phyloP scores from a whole-genome alignment of 805 yeast genomes.

The Lachancea nothofagi region DNA sequence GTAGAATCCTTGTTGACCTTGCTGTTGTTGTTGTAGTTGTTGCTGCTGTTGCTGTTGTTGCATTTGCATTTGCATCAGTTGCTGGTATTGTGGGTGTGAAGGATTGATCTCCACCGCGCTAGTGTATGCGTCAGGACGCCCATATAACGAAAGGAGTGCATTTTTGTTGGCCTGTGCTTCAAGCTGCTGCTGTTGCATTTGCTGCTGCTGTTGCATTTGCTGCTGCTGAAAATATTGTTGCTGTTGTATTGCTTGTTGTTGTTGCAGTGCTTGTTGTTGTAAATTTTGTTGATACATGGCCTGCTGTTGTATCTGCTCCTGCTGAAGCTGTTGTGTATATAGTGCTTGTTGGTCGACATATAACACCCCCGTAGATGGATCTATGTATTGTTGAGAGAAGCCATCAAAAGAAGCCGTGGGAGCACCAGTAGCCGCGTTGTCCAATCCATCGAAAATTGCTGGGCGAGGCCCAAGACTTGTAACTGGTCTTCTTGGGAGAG shows the following conservation, averaged over 20 bases:
- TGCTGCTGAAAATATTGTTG: slow-evolving; percentile 16
- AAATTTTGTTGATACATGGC: slow-evolving; percentile 22
- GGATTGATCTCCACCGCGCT: slow-evolving; percentile 28
- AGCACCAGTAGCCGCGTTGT: slow-evolving; percentile 11
- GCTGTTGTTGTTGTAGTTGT: slow-evolving; percentile 17
- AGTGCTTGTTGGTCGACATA: slow-evolving; percentile 53
- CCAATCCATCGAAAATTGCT: slow-evolving; percentile 33
- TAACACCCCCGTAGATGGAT: slow-evolving; percentile 63
- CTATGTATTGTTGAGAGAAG: slow-evolving; percentile 57
- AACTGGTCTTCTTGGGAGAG: slow-evolving; percentile 12
- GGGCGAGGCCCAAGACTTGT: slow-evolving; percentile 30
- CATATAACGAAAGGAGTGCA: slow-evolving; percentile 26
- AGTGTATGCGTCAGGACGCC: slow-evolving; percentile 27
- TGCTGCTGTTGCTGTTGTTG: slow-evolving; percentile 21
- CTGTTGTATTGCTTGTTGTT: slow-evolving; percentile 15
- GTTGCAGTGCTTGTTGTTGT: slow-evolving; percentile 16
- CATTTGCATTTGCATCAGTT: slow-evolving; percentile 23
- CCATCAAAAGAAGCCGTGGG: slow-evolving; percentile 27
- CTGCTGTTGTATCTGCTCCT: slow-evolving; percentile 12
- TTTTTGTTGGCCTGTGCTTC: slow-evolving; percentile 20
- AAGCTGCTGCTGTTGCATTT: slow-evolving; percentile 12
- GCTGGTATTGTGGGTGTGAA: slow-evolving; percentile 28
- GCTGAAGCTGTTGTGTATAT: slow-evolving; percentile 17
- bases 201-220: slow-evolving; percentile 11
- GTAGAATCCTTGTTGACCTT: slow-evolving; percentile 11